Evolutionary conservation across 148 eudicot genomes (phyloP).

Genomic region (Mesembryanthemum crystallinum): DNA sequence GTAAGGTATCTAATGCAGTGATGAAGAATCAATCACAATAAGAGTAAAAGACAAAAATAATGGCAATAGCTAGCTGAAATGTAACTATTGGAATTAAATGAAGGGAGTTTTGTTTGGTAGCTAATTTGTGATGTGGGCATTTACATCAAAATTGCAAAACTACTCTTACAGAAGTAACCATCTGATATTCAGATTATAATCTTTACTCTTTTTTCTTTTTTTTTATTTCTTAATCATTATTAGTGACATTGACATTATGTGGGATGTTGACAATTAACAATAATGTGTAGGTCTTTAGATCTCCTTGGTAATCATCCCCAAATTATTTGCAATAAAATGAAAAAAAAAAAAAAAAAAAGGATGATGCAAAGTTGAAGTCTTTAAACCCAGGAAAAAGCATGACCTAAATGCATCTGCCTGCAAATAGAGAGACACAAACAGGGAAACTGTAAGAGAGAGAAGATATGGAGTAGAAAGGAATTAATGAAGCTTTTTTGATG

Average conservation of each 20-base stretch:
- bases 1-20: constrained; percentile 6
- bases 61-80: background rate
- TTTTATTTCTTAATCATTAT: background rate
- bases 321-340: background rate
- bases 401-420: constrained; percentile 19
- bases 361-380: no score
- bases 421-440: constrained; percentile 27
- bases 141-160: background rate
- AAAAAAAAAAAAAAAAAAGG: constrained; percentile 3
- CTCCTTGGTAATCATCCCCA: constrained; percentile 18
- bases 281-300: constrained; percentile 26
- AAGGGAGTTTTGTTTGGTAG: background rate
- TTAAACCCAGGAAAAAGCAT: constrained; percentile 6
- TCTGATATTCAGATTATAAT: background rate
- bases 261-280: constrained; percentile 37
- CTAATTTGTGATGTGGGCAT: background rate
- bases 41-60: constrained; percentile 1
- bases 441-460: constrained; percentile 14
- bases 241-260: constrained; percentile 26
- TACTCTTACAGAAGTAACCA: constrained; percentile 4
- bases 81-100: constrained; percentile 6
- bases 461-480: constrained; percentile 15
- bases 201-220: background rate
- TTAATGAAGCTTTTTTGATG: constrained; percentile 23
- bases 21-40: background rate